A percentile compares a stretch with the other conserved stretches of the same genome.
Evolutionary conservation across 345 rosid genomes (phyloP).

Genomic region (Excoecaria cochinchinensis): DNA sequence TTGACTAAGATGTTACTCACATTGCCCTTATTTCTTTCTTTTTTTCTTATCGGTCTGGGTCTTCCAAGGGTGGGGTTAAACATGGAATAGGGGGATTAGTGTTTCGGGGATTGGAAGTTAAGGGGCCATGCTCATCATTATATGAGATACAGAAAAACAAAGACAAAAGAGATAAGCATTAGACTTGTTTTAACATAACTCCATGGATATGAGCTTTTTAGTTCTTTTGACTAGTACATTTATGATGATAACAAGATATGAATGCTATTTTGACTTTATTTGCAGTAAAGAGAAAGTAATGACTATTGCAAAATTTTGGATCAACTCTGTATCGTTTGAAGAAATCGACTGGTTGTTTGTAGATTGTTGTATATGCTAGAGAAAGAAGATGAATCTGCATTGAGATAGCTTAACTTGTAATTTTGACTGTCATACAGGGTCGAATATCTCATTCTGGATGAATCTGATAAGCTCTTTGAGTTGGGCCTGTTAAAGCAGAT

Average conservation of each 20-base stretch:
- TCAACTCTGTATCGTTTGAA: background rate
- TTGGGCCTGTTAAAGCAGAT: constrained; percentile 82
- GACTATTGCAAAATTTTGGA: background rate
- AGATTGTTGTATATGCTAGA: background rate
- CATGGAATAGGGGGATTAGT: background rate
- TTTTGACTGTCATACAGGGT: constrained; percentile 52
- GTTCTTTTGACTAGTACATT: background rate
- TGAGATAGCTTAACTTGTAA: background rate
- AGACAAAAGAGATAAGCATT: background rate
- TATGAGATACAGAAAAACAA: background rate
- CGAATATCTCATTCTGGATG: constrained; percentile 92
- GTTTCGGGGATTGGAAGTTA: background rate
- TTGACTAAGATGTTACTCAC: background rate
- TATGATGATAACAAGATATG: background rate
- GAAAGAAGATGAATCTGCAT: background rate
- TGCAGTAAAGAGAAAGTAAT: background rate
- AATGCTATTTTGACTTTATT: background rate
- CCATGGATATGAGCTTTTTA: background rate
- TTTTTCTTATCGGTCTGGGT: background rate
- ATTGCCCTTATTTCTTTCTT: background rate
- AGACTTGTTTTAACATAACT: background rate
- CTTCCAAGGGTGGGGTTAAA: background rate
- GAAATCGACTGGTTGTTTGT: background rate
- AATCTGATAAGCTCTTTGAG: constrained; percentile 97
- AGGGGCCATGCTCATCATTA: background rate